These are phyloP conservation scores for Pseudonitzschia multistriata DNA, from an alignment of 108 stramenopile genomes.

Conservation along the genomic window DNA sequence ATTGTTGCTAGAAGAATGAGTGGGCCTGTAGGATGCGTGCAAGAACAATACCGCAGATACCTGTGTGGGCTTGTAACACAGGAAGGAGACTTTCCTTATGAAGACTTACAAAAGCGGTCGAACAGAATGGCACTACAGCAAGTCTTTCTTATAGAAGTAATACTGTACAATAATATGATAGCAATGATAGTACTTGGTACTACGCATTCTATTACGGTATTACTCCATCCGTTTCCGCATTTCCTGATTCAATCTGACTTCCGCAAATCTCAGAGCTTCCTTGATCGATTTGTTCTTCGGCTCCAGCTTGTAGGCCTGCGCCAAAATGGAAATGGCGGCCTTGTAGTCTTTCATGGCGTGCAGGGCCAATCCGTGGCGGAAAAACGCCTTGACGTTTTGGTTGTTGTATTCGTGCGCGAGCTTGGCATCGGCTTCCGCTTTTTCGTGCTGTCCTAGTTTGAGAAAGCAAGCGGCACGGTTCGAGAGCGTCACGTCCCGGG, in stretches of 20 bases:
- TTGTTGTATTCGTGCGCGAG: constrained; percentile 62
- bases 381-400: constrained; percentile 82
- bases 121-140: too few species aligned
- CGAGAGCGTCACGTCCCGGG: constrained; percentile 69
- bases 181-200: too few species aligned
- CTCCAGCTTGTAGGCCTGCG: constrained; percentile 76
- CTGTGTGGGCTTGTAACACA: too few species aligned
- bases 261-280: constrained; percentile 88
- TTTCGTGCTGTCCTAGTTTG: constrained; percentile 90
- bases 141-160: too few species aligned
- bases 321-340: constrained; percentile 76
- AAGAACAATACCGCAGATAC: too few species aligned
- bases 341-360: constrained; percentile 86
- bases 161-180: too few species aligned
- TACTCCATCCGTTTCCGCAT: constrained; percentile 69
- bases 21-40: too few species aligned
- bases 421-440: constrained; percentile 77
- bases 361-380: constrained; percentile 82
- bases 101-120: too few species aligned
- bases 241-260: constrained; percentile 86
- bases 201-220: too few species aligned
- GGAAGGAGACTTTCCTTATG: too few species aligned
- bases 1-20: too few species aligned
- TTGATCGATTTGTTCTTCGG: constrained; percentile 93
- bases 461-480: constrained; percentile 88